phyloP scores from a whole-genome alignment of 345 rosid genomes.

The Eucalyptus lansdowneana region DNA sequence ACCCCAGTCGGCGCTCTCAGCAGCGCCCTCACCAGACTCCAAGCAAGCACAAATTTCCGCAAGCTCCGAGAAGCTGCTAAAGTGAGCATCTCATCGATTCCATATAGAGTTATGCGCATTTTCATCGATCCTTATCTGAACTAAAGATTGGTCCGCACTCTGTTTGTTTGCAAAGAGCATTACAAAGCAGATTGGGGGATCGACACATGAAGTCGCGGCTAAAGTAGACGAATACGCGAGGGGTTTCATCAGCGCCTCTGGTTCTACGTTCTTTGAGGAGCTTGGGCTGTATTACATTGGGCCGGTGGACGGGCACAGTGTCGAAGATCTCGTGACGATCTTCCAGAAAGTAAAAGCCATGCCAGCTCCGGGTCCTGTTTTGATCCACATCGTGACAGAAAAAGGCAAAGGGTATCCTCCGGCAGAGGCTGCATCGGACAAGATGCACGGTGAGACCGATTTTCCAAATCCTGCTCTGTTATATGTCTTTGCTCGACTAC shows the following conservation, averaged over 20 bases:
- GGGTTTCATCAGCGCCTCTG: constrained; percentile 54
- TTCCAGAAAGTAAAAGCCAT: constrained; percentile 44
- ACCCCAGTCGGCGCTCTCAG: constrained; percentile 69
- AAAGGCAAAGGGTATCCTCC: constrained; percentile 81
- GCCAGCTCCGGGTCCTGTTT: constrained; percentile 73
- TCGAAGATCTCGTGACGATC: constrained; percentile 55
- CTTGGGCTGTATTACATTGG: constrained; percentile 61
- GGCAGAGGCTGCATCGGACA: constrained; percentile 61
- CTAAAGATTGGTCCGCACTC: not conserved
- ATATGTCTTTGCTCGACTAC: not conserved
- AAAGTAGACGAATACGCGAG: constrained; percentile 62
- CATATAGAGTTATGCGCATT: not conserved
- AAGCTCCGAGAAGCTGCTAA: constrained; percentile 65
- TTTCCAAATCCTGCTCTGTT: not conserved
- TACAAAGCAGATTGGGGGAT: constrained; percentile 45
- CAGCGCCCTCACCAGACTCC: constrained; percentile 38
- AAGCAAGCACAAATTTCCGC: constrained; percentile 46
- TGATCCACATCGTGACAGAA: constrained; percentile 61
- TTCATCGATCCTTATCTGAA: not conserved
- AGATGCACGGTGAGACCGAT: constrained; percentile 53
- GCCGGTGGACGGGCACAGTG: constrained; percentile 52
- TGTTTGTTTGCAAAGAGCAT: constrained; percentile 16
- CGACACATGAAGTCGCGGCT: constrained; percentile 52
- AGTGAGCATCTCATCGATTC: constrained; percentile 5
- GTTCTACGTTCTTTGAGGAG: constrained; percentile 54